Evolutionary conservation across 192 early-diverging fungal species (phyloP), one percentile per base, ranked within the genome.

Genomic region (Spinellus fusiger): DNA sequence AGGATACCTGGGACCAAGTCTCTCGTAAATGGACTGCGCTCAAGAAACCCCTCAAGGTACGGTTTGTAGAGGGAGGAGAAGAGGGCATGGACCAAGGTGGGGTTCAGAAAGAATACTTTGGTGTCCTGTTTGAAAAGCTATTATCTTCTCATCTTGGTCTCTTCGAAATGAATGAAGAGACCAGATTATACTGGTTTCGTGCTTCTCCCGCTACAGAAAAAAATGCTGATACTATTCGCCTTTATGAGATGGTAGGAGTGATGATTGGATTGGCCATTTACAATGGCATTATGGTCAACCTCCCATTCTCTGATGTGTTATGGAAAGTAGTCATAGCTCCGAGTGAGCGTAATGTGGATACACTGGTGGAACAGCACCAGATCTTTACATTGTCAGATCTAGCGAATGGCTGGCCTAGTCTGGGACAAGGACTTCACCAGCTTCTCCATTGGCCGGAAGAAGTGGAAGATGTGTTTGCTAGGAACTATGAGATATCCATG

Each of bases 11-110:
- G 65, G 80, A 86, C 25, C 89, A 93, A 66, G 78, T 93, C 22
- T 69, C 70, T 0, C 77, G 70, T 27, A 87, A 87, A 49, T 76
- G 71, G 44, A 49, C 59, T 0, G 88, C 89, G 54, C 63, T 92
- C 5, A 90, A 91, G 61, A 90, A 91, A 33, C 91, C 91, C 3
- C 78, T 93, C 26, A 89, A 90, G 61, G 87, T 94, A 25, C 80
- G 84, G 46, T 98, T 95, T 75, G 82, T 93, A 0, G 86, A 85
- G 18, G 87, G 89, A 37, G 93, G 93, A 23, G 95, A 98, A 62
- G 89, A 93, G 68, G 95, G 93, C 7, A 85, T 91, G 79, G 95
- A 98, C 61, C 90, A 93, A 79, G 95, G 95, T 57, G 95, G 95
- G 28, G 93, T 98, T 16, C 93, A 94, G 38, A 98, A 98, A 73